Conservation (phyloP, 176 grass and related monocot genomes). For the Luzula sylvatica region DNA sequence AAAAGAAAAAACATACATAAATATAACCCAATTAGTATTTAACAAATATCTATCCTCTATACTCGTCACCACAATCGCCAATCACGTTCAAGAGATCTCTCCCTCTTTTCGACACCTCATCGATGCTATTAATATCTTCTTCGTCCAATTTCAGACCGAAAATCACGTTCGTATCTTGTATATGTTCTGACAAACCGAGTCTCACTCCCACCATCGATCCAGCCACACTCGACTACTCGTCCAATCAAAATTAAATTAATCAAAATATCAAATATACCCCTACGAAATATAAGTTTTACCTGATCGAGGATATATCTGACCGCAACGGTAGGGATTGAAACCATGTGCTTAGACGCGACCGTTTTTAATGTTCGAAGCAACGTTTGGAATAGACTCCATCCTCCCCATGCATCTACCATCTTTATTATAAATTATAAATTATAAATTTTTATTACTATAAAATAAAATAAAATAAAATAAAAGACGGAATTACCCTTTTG, state of each 20-base stretch:
- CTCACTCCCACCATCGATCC: slow-evolving; percentile 93
- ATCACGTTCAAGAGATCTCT: slow-evolving; percentile 68
- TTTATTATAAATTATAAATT: slow-evolving; percentile 11
- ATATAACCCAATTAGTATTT: not conserved
- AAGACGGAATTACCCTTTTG: slow-evolving; percentile 44
- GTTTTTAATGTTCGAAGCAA: slow-evolving; percentile 79
- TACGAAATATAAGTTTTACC: slow-evolving; percentile 26
- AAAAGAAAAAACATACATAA: not conserved
- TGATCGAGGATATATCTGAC: slow-evolving; percentile 87
- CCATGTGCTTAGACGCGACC: slow-evolving; percentile 85
- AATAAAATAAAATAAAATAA: not conserved
- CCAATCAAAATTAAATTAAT: not conserved
- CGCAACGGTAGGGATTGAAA: slow-evolving; percentile 64
- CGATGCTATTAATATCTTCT: slow-evolving; percentile 70
- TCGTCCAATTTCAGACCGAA: slow-evolving; percentile 68
- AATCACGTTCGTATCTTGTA: slow-evolving; percentile 61
- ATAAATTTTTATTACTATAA: not conserved
- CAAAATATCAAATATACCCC: not conserved
- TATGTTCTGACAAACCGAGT: slow-evolving; percentile 73
- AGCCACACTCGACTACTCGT: slow-evolving; percentile 50
- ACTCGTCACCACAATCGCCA: slow-evolving; percentile 86
- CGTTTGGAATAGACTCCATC: slow-evolving; percentile 81
- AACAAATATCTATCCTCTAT: slow-evolving; percentile 32
- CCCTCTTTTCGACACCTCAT: slow-evolving; percentile 45
- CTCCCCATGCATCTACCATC: slow-evolving; percentile 93